phyloP scores from a whole-genome alignment of 1,139 yeast species.

The Meyerozyma athensensis region DNA sequence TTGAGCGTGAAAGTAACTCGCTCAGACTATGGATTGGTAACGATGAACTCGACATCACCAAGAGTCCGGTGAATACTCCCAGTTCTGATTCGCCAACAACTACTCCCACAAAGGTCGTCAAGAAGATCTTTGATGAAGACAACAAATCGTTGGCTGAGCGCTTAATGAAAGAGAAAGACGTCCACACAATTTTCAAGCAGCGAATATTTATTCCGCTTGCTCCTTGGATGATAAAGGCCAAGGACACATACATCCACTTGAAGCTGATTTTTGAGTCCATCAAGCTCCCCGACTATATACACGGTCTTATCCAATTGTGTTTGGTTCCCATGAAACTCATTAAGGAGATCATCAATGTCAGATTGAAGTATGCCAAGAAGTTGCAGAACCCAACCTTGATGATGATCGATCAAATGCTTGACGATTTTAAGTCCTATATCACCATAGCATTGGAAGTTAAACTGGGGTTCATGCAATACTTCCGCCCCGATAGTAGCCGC shows the following conservation, averaged over 20 bases:
- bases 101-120: constrained; percentile 27
- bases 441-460: constrained; percentile 74
- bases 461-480: constrained; percentile 59
- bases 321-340: constrained; percentile 76
- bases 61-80: constrained; percentile 22
- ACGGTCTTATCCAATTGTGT: constrained; percentile 62
- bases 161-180: constrained; percentile 80
- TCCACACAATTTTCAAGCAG: constrained; percentile 59
- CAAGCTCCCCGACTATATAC: constrained; percentile 73
- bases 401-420: constrained; percentile 94
- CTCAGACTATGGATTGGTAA: constrained; percentile 75
- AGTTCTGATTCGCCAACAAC: constrained; percentile 14
- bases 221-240: constrained; percentile 76
- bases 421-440: constrained; percentile 75
- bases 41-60: constrained; percentile 61
- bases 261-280: constrained; percentile 61
- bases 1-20: constrained; percentile 53
- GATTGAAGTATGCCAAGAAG: constrained; percentile 75
- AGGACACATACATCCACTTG: constrained; percentile 61
- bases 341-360: constrained; percentile 71
- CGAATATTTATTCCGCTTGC: constrained; percentile 57
- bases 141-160: constrained; percentile 75
- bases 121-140: constrained; percentile 52
- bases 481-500: constrained; percentile 53
- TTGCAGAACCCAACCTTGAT: constrained; percentile 84